These are phyloP conservation scores for Pythium pyrilobum DNA, from an alignment of 352 stramenopile genomes.

Conservation along the genomic window DNA sequence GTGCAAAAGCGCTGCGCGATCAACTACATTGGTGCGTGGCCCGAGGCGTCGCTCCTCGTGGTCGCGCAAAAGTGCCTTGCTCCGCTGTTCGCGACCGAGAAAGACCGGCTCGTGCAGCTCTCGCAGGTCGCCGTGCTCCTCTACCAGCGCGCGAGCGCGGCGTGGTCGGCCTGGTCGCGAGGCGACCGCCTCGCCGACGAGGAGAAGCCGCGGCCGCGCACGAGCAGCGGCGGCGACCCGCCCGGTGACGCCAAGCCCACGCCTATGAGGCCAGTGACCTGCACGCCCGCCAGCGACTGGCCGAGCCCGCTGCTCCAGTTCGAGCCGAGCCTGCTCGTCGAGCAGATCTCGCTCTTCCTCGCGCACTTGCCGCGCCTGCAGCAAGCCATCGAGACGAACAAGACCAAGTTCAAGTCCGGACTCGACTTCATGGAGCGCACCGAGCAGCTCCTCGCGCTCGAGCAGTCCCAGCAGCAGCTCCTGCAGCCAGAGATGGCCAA, in stretches of 20 bases:
- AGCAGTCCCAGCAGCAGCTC: slow-evolving; percentile 42
- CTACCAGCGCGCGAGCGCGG: slow-evolving; percentile 23
- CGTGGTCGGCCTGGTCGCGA: neutral
- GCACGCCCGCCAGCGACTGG: neutral
- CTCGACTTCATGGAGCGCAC: slow-evolving; percentile 52
- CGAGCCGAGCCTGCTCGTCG: slow-evolving; percentile 45
- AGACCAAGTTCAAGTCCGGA: slow-evolving; percentile 28
- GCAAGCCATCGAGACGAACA: slow-evolving; percentile 21
- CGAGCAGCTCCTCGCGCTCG: slow-evolving; percentile 37
- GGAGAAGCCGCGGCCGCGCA: neutral
- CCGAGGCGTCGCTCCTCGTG: slow-evolving; percentile 29
- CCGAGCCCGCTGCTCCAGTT: slow-evolving; percentile 20
- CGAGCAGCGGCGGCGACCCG: neutral
- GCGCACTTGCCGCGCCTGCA: slow-evolving; percentile 27
- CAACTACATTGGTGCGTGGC: slow-evolving; percentile 38
- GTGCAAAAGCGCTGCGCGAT: slow-evolving; percentile 37
- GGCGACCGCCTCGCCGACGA: neutral
- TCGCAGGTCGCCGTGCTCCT: slow-evolving; percentile 35
- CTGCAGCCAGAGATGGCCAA: slow-evolving; percentile 48
- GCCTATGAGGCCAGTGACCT: too few species aligned
- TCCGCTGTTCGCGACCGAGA: slow-evolving; percentile 15
- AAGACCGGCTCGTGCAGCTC: slow-evolving; percentile 28
- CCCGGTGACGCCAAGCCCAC: too few species aligned
- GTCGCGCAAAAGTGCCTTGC: slow-evolving; percentile 43
- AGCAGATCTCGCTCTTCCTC: slow-evolving; percentile 46